These are phyloP conservation scores for Colletotrichum lentis DNA, from an alignment of 2,329 filamentous ascomycete species.

Conservation along the genomic window DNA sequence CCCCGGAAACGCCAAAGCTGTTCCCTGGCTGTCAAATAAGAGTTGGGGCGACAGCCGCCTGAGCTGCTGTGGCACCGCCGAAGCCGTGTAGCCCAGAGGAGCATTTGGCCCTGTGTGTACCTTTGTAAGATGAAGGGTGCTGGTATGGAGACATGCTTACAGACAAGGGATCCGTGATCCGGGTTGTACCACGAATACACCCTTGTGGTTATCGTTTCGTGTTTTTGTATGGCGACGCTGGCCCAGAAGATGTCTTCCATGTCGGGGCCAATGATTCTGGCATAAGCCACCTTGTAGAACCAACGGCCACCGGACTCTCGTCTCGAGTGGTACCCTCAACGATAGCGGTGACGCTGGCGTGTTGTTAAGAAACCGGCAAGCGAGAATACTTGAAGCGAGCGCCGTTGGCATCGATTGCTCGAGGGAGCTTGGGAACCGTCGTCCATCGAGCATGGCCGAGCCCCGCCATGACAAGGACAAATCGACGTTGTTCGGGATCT, in stretches of 20 bases:
- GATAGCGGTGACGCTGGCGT: background rate
- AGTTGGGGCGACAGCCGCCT: conserved; percentile 10
- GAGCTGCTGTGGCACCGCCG: conserved; percentile 20
- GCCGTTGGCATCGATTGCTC: background rate
- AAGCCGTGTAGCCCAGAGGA: conserved; percentile 24
- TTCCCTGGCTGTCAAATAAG: conserved; percentile 25
- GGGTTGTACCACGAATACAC: background rate
- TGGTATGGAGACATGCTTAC: background rate
- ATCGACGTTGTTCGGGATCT: background rate
- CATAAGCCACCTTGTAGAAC: background rate
- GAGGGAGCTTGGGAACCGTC: background rate
- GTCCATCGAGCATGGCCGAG: too few relatives aligned
- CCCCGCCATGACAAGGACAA: background rate
- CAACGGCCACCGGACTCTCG: background rate
- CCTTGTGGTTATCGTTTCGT: background rate
- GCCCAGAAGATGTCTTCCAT: background rate
- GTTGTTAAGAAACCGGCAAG: background rate
- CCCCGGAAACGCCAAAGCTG: conserved; percentile 14
- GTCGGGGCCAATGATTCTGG: background rate
- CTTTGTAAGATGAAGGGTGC: background rate
- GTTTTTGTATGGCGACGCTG: background rate
- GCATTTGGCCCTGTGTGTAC: background rate
- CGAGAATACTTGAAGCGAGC: background rate
- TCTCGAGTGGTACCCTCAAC: background rate
- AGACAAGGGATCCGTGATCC: background rate